Conservation (phyloP, 1,139 yeast genomes). For the Nakaseomyces kungkrabaensis region DNA sequence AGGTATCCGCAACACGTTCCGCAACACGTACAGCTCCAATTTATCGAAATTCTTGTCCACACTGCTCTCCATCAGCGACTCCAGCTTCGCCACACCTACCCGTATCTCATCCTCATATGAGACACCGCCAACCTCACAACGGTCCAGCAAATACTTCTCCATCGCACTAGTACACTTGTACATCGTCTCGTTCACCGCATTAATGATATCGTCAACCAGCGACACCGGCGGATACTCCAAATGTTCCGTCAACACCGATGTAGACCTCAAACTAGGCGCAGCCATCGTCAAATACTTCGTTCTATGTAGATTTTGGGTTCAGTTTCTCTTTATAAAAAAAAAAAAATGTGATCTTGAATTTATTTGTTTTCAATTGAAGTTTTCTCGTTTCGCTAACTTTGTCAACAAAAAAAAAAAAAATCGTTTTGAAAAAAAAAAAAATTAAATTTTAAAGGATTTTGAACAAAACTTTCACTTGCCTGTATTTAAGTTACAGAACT, state of each 20-base stretch:
- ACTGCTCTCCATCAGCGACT: slow-evolving; percentile 61
- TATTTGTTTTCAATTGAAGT: too few relatives aligned
- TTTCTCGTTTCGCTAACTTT: too few relatives aligned
- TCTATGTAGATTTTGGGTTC: background rate
- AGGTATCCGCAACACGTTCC: slow-evolving; percentile 71
- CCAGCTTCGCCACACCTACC: slow-evolving; percentile 71
- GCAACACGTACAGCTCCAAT: slow-evolving; percentile 69
- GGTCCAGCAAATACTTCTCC: slow-evolving; percentile 50
- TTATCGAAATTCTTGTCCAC: slow-evolving; percentile 84
- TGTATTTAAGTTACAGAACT: too few relatives aligned
- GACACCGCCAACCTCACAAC: slow-evolving; percentile 14
- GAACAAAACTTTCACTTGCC: too few relatives aligned
- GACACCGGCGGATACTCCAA: slow-evolving; percentile 83
- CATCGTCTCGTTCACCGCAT: slow-evolving; percentile 77
- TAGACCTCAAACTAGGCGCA: slow-evolving; percentile 38
- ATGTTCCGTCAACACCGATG: slow-evolving; percentile 71
- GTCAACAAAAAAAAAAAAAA: too few relatives aligned
- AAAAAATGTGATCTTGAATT: too few relatives aligned
- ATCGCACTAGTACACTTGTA: slow-evolving; percentile 76
- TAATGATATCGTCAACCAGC: slow-evolving; percentile 77
- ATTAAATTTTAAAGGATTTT: too few relatives aligned
- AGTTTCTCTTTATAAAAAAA: background rate
- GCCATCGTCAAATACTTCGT: slow-evolving; percentile 22
- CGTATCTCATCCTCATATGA: slow-evolving; percentile 45
- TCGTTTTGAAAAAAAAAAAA: too few relatives aligned